Evolutionary conservation across 108 stramenopile genomes (phyloP), one percentile per base, ranked within the genome.

Genomic region (Halocafeteria seosinensis): DNA sequence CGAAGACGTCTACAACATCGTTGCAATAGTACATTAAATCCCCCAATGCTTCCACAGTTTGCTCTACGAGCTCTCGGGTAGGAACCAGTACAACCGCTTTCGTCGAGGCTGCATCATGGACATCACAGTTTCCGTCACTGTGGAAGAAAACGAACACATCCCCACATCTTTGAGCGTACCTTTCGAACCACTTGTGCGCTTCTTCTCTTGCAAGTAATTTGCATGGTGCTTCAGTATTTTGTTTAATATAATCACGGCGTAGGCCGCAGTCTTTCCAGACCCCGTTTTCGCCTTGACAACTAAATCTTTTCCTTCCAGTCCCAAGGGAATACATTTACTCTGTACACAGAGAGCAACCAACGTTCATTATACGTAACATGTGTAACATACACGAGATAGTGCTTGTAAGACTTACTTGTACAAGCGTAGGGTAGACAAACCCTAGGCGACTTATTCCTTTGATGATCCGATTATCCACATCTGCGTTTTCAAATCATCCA

Each of bases 51-150:
- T 67, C 61, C 29, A 71, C 61, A 0, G 90, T 88, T 72, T 99
- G 97, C 24, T 84, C 85, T 65, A 88, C 89, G 23, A 99, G 78
- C 78, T 99, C 97, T 32, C 87, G 66, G 1, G 97, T 94, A 5
- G 97, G 97, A 4, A 93, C 92, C 52, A 99, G 80, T 58, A 99
- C 77, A 27, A 96, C 78, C 2, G 87, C 89, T 35, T 71, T 77
- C n/a, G 85, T 76, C 12, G 30, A 28, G 1, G 66, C 64, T 34
- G 77, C 34, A 27, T 65, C 35, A 74, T 68, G 33, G 51, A 58
- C 30, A 34, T 51, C 62, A 17, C 21, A 47, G 17, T 17, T 47
- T 17, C 42, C 42, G 42, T 17, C 42, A n/a, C 42, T n/a, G 42
- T 17, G n/a, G 42, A n/a, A 47, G 42, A n/a, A 47, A 47, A 21